Evolutionary conservation across 495 filamentous ascomycete genomes (phyloP).

Genomic region (Alectoria sarmentosa): DNA sequence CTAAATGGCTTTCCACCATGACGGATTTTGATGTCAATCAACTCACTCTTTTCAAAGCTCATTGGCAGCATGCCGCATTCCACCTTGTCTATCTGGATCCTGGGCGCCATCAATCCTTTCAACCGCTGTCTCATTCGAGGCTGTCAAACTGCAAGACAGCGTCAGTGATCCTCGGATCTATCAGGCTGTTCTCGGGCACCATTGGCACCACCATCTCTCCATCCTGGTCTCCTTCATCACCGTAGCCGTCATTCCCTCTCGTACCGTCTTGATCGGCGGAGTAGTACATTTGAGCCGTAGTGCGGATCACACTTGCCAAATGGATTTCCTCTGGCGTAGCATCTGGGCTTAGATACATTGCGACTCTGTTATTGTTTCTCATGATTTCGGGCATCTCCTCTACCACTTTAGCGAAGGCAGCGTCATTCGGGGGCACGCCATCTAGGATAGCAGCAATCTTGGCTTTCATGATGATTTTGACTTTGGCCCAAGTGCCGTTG

Average conservation of each 20-base stretch:
- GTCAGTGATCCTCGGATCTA: conserved; percentile 18
- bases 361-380: neutral
- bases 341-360: neutral
- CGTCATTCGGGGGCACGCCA: conserved; percentile 23
- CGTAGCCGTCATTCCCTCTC: neutral
- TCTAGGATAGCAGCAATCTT: conserved; percentile 54
- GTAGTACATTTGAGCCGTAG: neutral
- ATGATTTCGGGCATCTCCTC: conserved; percentile 13
- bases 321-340: conserved; percentile 9
- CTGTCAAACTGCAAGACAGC: conserved; percentile 30
- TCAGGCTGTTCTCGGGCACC: neutral
- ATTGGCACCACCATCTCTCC: conserved; percentile 3
- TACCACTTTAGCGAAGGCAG: conserved; percentile 5
- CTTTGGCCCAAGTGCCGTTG: conserved; percentile 69
- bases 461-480: conserved; percentile 74
- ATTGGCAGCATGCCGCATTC: neutral
- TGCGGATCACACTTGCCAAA: conserved; percentile 11
- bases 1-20: neutral
- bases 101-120: conserved; percentile 7
- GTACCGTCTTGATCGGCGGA: neutral
- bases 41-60: neutral
- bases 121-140: conserved; percentile 23
- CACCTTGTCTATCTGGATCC: neutral
- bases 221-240: conserved; percentile 1
- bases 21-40: neutral